Evolutionary conservation across 371 early-diverging fungal genomes (phyloP), one percentile per base, ranked within the genome.

Genomic region (Rhizopus stolonifer): DNA sequence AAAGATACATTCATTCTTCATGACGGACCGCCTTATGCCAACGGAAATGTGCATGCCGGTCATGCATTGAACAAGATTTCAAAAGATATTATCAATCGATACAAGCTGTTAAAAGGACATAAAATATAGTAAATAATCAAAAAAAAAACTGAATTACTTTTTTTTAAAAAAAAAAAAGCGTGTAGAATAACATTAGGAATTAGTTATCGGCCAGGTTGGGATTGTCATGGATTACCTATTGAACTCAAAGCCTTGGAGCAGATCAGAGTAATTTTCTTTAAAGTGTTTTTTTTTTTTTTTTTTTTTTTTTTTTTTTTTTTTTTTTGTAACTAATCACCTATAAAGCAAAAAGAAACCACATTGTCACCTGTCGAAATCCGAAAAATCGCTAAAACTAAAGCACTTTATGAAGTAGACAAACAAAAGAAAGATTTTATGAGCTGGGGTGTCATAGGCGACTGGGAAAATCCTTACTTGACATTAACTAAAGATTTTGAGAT

Each of bases 21-120:
- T 60, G 98, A 98, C 70, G 97, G 98, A 2, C 98, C 98, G 29
- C 98, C 98, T 11, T 98, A 95, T 74, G 97, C 96, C 29, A 95
- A 95, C 61, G 98, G 97, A 38, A 82, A 89, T 50, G 84, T 96
- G 13, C 96, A 98, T 65, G 86, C 89, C 42, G 96, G 97, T 8
- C 98, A 98, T 64, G 94, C 95, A 25, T 79, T 98, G 70, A 92
- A 92, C 74, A 95, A 95, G 59, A 88, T 96, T 29, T 79, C 95
- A 18, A 98, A 98, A 69, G 98, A 98, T 65, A 92, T 94, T 15
- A 72, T 95, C 33, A 88, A 91, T 58, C 81, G 98, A 18, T 91
- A 91, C 60, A 86, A 88, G 47, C 73, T 92, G n/a, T 84, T 94
- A 55, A 84, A 84, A 45, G 96, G 95, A 21, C 84, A 84, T 46